These are phyloP conservation scores for Petunia secreta DNA, from an alignment of 257 asterid genomes.

Conservation along the genomic window DNA sequence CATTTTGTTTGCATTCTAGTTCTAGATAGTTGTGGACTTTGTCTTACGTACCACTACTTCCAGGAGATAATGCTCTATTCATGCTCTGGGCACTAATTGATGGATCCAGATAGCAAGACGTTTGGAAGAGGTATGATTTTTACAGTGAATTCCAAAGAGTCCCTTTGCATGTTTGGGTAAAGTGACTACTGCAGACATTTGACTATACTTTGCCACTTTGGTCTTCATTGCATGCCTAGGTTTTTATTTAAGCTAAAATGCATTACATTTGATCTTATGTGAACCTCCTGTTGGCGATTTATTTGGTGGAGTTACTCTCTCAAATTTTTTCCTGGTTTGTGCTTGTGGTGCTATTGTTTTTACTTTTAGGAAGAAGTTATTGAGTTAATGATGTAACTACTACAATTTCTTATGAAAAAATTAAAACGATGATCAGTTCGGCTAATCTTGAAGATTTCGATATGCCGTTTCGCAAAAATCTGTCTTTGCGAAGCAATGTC, in stretches of 20 bases:
- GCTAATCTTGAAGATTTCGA: background rate
- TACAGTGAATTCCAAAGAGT: background rate
- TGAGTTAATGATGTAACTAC: slow-evolving; percentile 1
- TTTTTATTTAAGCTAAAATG: background rate
- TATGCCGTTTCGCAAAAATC: background rate
- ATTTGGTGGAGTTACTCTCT: slow-evolving; percentile 15
- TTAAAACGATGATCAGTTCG: background rate
- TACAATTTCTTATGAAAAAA: background rate
- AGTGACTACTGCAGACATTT: background rate
- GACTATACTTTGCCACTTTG: slow-evolving; percentile 14
- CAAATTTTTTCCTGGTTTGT: background rate
- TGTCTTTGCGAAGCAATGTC: slow-evolving; percentile 8
- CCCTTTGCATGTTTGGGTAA: slow-evolving; percentile 23
- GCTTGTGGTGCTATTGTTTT: slow-evolving; percentile 9
- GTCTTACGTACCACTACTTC: slow-evolving; percentile 4
- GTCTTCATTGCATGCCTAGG: background rate
- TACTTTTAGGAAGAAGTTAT: background rate
- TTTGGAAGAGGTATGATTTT: slow-evolving; percentile 86
- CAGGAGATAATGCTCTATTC: slow-evolving; percentile 57
- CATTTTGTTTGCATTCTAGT: background rate
- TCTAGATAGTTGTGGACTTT: slow-evolving; percentile 7
- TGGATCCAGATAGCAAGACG: slow-evolving; percentile 89
- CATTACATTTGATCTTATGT: slow-evolving; percentile 12
- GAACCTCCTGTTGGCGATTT: background rate
- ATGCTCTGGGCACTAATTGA: slow-evolving; percentile 57